Evolutionary conservation across 805 yeast genomes (phyloP).

Genomic region (Saccharomycopsis sp.): DNA sequence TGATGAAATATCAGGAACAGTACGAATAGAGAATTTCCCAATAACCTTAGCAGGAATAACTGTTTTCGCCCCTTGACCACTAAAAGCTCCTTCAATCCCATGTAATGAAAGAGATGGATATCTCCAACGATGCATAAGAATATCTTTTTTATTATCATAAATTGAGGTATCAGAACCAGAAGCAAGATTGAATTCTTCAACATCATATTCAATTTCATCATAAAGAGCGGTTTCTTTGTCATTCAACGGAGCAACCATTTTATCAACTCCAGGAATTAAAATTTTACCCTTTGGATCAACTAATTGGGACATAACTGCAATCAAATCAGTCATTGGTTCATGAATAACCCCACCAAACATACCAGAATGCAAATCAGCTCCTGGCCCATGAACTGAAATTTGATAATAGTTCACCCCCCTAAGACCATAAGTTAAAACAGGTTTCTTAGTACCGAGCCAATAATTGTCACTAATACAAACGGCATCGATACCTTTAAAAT

Average conservation of each 20-base stretch:
- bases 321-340: constrained; percentile 93
- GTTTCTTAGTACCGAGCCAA: constrained; percentile 97
- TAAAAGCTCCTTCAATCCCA: constrained; percentile 97
- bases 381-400: constrained; percentile 75
- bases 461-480: constrained; percentile 96
- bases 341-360: constrained; percentile 95
- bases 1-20: constrained; percentile 89
- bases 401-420: constrained; percentile 96
- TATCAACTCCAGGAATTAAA: constrained; percentile 76
- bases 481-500: constrained; percentile 84
- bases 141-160: constrained; percentile 66
- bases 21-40: constrained; percentile 95
- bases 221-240: constrained; percentile 69
- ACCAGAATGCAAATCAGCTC: constrained; percentile 96
- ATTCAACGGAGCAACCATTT: constrained; percentile 92
- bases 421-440: constrained; percentile 93
- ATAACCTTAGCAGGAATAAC: constrained; percentile 91
- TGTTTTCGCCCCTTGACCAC: constrained; percentile 92
- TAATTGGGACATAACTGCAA: constrained; percentile 63
- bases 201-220: constrained; percentile 75
- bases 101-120: constrained; percentile 92
- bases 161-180: constrained; percentile 81
- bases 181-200: constrained; percentile 78
- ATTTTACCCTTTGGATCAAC: constrained; percentile 80
- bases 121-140: constrained; percentile 98